phyloP scores from a whole-genome alignment of 2,329 filamentous ascomycete species.

The Arachnomyces sp. region DNA sequence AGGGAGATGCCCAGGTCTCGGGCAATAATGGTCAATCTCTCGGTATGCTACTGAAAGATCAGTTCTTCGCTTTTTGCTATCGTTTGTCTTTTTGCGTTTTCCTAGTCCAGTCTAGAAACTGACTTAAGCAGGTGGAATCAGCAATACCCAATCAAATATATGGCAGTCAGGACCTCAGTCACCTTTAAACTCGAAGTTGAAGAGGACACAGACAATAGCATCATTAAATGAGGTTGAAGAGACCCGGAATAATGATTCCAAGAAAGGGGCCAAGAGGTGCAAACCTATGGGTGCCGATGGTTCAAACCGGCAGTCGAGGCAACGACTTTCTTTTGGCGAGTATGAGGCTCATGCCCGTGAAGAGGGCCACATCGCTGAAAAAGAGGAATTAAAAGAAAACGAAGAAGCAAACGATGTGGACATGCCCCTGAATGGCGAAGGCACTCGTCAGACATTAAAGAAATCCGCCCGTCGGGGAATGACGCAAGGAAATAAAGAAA shows the following conservation, averaged over 20 bases:
- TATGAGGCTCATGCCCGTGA: background rate
- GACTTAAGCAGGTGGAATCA: background rate
- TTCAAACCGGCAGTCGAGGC: slow-evolving; percentile 15
- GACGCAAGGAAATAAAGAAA: no score
- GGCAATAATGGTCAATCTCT: slow-evolving; percentile 13
- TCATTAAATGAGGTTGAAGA: slow-evolving; percentile 3
- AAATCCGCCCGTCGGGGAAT: no score
- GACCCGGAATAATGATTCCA: background rate
- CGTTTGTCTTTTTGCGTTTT: no score
- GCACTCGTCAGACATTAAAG: no score
- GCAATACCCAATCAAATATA: no score
- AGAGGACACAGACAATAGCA: slow-evolving; percentile 15
- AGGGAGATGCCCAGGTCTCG: slow-evolving; percentile 30
- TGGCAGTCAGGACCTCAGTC: slow-evolving; percentile 1
- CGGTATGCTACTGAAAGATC: slow-evolving; percentile 21
- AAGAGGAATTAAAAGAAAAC: background rate
- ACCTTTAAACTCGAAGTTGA: slow-evolving; percentile 7
- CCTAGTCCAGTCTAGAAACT: no score
- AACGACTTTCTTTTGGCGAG: background rate
- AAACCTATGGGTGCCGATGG: slow-evolving; percentile 2
- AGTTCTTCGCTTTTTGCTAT: background rate
- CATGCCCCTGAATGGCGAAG: no score
- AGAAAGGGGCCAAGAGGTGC: slow-evolving; percentile 7
- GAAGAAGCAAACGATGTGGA: background rate
- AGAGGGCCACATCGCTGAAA: background rate